Percentiles rank a stretch among this genome's conserved stretches.
Conservation (phyloP, 306 rosid species). For the Malus fusca region DNA sequence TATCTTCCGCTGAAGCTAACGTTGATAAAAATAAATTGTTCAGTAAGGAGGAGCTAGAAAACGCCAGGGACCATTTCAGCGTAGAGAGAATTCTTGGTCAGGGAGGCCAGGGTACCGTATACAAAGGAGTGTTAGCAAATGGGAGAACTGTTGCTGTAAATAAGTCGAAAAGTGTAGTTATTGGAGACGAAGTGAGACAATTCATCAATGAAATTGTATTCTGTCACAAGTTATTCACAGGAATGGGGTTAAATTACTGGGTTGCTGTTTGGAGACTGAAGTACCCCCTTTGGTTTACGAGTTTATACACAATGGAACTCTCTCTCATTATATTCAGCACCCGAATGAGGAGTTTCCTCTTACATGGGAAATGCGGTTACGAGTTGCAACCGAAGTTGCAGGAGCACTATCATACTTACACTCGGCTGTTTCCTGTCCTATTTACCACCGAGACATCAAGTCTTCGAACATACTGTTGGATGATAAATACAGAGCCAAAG, state of each 20-base stretch:
- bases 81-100: too few relatives aligned
- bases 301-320: slow-evolving; percentile 7
- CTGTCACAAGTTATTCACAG: slow-evolving; percentile 12
- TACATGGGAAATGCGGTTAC: slow-evolving; percentile 12
- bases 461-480: slow-evolving; percentile 13
- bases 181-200: too few relatives aligned
- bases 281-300: slow-evolving; percentile 22
- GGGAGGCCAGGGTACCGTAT: slow-evolving; percentile 14
- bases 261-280: slow-evolving; percentile 12
- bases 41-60: slow-evolving; percentile 2
- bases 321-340: background rate
- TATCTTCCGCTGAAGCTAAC: background rate
- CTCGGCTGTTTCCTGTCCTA: slow-evolving; percentile 6
- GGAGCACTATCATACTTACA: slow-evolving; percentile 17
- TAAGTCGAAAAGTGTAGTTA: too few relatives aligned
- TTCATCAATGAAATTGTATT: slow-evolving; percentile 2
- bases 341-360: background rate
- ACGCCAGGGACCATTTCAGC: slow-evolving; percentile 6
- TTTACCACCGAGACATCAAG: slow-evolving; percentile 16
- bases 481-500: slow-evolving; percentile 18
- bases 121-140: background rate
- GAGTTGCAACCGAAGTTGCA: slow-evolving; percentile 7
- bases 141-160: background rate
- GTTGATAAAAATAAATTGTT: slow-evolving; percentile 1
- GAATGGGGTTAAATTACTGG: background rate